These are phyloP conservation scores for Cytospora paraplurivora DNA, from an alignment of 2,329 filamentous ascomycete species.

Conservation along the genomic window DNA sequence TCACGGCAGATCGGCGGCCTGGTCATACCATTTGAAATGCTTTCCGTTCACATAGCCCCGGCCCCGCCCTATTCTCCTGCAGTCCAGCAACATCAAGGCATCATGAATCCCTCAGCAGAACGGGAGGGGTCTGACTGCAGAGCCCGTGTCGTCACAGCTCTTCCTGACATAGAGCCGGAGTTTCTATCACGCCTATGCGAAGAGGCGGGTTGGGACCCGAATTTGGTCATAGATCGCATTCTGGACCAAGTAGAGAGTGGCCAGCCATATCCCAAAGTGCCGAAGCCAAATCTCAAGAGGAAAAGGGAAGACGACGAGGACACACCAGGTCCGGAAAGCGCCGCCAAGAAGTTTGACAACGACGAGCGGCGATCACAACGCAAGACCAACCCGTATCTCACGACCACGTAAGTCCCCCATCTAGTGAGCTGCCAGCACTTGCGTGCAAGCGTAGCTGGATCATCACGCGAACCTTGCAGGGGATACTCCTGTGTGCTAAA, in stretches of 20 bases:
- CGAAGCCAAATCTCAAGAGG: conserved; percentile 41
- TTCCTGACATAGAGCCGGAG: conserved; percentile 49
- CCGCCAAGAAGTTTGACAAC: conserved; percentile 31
- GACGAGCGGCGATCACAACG: conserved; percentile 29
- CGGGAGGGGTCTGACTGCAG: conserved; percentile 33
- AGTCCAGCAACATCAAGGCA: conserved; percentile 1
- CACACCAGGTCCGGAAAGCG: conserved; percentile 29
- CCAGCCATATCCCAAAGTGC: conserved; percentile 40
- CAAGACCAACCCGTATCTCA: conserved; percentile 29
- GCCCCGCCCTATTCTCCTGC: neutral
- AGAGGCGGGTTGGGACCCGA: conserved; percentile 35
- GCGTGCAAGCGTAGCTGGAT: neutral
- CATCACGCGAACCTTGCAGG: neutral
- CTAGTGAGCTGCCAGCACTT: neutral
- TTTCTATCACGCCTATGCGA: conserved; percentile 39
- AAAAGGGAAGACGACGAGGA: conserved; percentile 40
- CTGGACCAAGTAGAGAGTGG: conserved; percentile 45
- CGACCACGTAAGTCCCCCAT: conserved; percentile 19
- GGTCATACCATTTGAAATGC: conserved; percentile 11
- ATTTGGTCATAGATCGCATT: conserved; percentile 42
- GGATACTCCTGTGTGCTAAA: conserved; percentile 7
- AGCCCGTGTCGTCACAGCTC: conserved; percentile 39
- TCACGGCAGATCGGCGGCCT: conserved; percentile 5
- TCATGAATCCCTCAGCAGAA: neutral
- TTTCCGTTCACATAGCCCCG: conserved; percentile 8